Conservation (phyloP, 78 protist species). For the Creolimax fragrantissima region DNA sequence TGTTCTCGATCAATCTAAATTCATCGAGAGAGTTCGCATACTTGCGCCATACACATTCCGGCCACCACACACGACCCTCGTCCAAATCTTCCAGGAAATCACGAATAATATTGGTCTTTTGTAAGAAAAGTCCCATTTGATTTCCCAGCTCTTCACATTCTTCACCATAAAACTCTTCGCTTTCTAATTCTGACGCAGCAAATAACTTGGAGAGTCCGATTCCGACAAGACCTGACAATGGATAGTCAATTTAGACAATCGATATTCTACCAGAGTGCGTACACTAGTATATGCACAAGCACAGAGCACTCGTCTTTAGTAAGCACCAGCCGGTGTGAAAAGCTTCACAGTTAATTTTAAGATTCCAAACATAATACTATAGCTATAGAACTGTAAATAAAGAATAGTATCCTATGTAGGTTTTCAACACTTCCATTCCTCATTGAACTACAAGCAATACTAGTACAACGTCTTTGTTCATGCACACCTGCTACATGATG, state of each 20-base stretch:
- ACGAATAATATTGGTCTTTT: conserved; percentile 88
- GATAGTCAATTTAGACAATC: not conserved
- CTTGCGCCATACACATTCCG: conserved; percentile 32
- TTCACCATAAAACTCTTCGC: not conserved
- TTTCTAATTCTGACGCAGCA: conserved; percentile 62
- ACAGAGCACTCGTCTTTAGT: not conserved
- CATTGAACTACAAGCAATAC: too few relatives aligned
- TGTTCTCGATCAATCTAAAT: conserved; percentile 8
- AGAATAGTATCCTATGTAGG: too few relatives aligned
- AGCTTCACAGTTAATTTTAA: too few relatives aligned
- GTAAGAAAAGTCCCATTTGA: conserved; percentile 88
- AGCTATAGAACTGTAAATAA: too few relatives aligned
- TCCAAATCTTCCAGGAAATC: conserved; percentile 81
- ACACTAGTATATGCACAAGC: too few relatives aligned
- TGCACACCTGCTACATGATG: conserved; percentile 95
- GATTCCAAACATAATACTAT: too few relatives aligned
- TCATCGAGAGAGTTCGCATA: conserved; percentile 11
- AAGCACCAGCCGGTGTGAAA: not conserved
- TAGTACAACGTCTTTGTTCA: too few relatives aligned
- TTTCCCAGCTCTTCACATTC: conserved; percentile 42
- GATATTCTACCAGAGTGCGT: too few relatives aligned
- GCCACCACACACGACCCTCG: conserved; percentile 85
- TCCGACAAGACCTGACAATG: too few relatives aligned
- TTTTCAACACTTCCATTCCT: too few relatives aligned
- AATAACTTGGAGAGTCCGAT: conserved; percentile 77